Base-by-base conservation (phyloP, 2,329 filamentous ascomycete species). In the Aspergillus sp. region DNA sequence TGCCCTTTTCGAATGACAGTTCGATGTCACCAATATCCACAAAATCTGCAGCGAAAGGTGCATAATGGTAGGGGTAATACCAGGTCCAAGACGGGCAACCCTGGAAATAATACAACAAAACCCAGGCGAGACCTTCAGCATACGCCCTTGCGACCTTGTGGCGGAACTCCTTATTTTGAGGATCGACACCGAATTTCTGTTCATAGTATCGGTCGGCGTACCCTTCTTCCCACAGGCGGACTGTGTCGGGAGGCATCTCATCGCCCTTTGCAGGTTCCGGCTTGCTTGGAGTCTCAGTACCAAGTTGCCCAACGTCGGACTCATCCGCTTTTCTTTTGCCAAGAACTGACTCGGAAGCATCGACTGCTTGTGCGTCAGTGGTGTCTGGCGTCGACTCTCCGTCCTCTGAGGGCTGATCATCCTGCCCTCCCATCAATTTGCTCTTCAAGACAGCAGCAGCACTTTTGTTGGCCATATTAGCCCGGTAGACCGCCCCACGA, bases 51-150 rank as follows among this genome's bases (percentile, higher is more conserved):
- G 95, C 95, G 72, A 99, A 99, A 3, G 96, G 95, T 1, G 95
- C 96, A 72, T 99, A 99, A 72, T 99, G 95, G 70, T 98, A 96
- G 0, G 95, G 95, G 70, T 97, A 99, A 73, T 95, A 99, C 95
- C 95, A 99, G 52, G 93, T 96, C 95, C 96, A 99, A 0, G 92
- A 97, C 21, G 95, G 92, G 68, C 95, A 99, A 25, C 95, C 95
- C 75, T 99, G 95, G 75, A 97, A 96, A 74, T 99, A 99, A 76
- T 99, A 99, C 37, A 93, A 82, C 51, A 99, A 80, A 40, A 99
- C 95, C 95, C 96, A 99, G 21, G 90, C 90, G 9, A 99, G 83
- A 37, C 95, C 95, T 79, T 98, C 92, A 12, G 93, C 92, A 73
- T 99, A 99, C n/a, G 90, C 86, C 54, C 87, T 85, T 37, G 90